These are phyloP conservation scores for Sclerospora graminicola DNA, from an alignment of 352 stramenopile species.

Conservation along the genomic window DNA sequence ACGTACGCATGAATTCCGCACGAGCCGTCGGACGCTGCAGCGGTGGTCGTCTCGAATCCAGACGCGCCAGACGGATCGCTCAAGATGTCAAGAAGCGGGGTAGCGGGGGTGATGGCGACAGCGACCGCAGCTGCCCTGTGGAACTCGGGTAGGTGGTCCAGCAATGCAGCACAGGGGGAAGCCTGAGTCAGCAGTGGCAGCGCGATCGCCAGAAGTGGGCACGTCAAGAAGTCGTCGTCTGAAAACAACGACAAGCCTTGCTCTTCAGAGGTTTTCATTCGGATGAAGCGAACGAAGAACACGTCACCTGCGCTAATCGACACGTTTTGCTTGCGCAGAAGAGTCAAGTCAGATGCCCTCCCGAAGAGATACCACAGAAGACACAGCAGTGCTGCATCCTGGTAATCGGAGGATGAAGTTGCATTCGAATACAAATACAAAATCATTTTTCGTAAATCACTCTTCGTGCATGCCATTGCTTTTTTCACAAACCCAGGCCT, in stretches of 20 bases:
- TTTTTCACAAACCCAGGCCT: too few relatives aligned
- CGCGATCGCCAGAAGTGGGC: not conserved
- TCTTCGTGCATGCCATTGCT: too few relatives aligned
- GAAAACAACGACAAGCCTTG: not conserved
- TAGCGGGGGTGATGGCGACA: not conserved
- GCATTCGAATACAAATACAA: too few relatives aligned
- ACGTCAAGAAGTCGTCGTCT: conserved; percentile 1
- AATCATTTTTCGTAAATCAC: too few relatives aligned
- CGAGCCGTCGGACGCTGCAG: not conserved
- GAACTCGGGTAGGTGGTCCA: conserved; percentile 7
- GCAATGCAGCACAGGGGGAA: not conserved
- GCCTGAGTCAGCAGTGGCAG: not conserved
- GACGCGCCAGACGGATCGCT: not conserved
- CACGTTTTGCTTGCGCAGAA: too few relatives aligned
- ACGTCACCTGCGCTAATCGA: conserved; percentile 7
- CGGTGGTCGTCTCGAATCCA: not conserved
- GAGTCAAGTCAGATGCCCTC: conserved; percentile 16
- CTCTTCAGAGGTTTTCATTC: conserved; percentile 1
- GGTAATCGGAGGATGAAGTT: conserved; percentile 10
- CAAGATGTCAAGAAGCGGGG: conserved; percentile 4
- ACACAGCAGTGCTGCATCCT: conserved; percentile 13
- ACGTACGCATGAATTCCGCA: conserved; percentile 8
- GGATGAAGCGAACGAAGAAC: conserved; percentile 9
- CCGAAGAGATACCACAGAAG: conserved; percentile 27
- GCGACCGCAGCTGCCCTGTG: not conserved